These are phyloP conservation scores for Coniophora puteana DNA, from an alignment of 1,284 basidiomycete genomes.

Conservation along the genomic window DNA sequence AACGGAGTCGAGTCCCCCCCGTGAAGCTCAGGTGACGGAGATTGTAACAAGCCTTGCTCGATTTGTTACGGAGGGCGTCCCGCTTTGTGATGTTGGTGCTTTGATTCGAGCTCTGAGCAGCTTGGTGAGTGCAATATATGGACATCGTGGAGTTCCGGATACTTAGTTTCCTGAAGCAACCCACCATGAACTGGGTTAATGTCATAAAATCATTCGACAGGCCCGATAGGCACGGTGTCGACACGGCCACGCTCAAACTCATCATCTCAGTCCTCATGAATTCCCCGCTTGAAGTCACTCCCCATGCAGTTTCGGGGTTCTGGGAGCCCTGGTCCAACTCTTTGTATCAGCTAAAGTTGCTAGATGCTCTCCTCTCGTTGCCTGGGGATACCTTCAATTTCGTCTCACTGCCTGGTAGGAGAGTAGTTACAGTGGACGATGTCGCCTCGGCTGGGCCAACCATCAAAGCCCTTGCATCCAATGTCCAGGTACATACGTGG, in stretches of 20 bases:
- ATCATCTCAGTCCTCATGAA: conserved; percentile 77
- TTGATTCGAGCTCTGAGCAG: conserved; percentile 67
- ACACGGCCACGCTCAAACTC: conserved; percentile 79
- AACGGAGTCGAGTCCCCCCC: conserved; percentile 63
- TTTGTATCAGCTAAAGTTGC: conserved; percentile 81
- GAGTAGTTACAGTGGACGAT: conserved; percentile 84
- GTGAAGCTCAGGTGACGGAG: conserved; percentile 65
- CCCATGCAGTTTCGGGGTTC: conserved; percentile 76
- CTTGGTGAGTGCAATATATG: conserved; percentile 48
- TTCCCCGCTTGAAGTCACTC: conserved; percentile 64
- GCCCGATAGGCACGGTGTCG: conserved; percentile 73
- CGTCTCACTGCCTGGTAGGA: conserved; percentile 75
- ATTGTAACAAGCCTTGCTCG: conserved; percentile 63
- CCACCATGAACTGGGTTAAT: conserved; percentile 72
- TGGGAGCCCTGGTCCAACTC: conserved; percentile 85
- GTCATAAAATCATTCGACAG: conserved; percentile 79
- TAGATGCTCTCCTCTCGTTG: conserved; percentile 85
- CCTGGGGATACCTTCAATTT: conserved; percentile 91
- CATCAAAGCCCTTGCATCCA: conserved; percentile 79
- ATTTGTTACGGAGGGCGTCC: conserved; percentile 64
- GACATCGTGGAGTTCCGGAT: conserved; percentile 9
- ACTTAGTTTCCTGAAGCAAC: conserved; percentile 40
- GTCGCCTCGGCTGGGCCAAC: conserved; percentile 82
- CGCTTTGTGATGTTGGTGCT: conserved; percentile 73
- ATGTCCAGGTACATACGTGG: conserved; percentile 90